phyloP scores from a whole-genome alignment of 2,329 filamentous ascomycete species.

The Sporothrix euskadiensis region DNA sequence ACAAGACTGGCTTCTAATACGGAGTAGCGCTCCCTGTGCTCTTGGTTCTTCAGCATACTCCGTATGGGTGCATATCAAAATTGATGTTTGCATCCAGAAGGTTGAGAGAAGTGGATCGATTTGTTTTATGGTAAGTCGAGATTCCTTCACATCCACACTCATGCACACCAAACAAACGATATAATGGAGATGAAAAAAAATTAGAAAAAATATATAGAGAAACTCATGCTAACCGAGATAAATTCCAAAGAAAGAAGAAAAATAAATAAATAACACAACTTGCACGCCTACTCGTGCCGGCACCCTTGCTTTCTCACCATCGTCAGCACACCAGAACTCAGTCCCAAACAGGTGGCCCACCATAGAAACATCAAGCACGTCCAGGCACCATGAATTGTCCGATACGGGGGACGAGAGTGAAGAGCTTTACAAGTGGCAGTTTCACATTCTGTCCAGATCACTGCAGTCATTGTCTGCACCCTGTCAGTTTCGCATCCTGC shows the following conservation, averaged over 20 bases:
- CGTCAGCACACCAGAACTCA: constrained; percentile 14
- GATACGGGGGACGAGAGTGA: constrained; percentile 20
- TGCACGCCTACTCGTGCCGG: not conserved
- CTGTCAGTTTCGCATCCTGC: constrained; percentile 39
- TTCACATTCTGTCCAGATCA: constrained; percentile 38
- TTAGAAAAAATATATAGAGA: not conserved
- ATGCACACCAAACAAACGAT: not conserved
- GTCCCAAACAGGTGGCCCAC: constrained; percentile 20
- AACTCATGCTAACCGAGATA: not conserved
- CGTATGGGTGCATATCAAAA: not conserved
- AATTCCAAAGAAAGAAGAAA: not conserved
- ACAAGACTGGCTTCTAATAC: not conserved
- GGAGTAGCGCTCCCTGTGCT: not conserved
- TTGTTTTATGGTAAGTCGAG: constrained; percentile 16
- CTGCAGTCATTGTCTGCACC: constrained; percentile 33
- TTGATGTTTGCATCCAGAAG: constrained; percentile 9
- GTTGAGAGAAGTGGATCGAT: constrained; percentile 3
- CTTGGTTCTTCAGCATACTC: not conserved
- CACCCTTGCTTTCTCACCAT: not conserved
- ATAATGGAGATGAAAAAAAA: not conserved
- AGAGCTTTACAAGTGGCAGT: constrained; percentile 36
- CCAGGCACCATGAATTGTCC: constrained; percentile 15
- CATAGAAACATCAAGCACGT: not conserved
- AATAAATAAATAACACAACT: not conserved
- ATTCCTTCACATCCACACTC: not conserved